Evolutionary conservation across 768 basidiomycete genomes (phyloP).

Genomic region (Infundibulicybe gibba): DNA sequence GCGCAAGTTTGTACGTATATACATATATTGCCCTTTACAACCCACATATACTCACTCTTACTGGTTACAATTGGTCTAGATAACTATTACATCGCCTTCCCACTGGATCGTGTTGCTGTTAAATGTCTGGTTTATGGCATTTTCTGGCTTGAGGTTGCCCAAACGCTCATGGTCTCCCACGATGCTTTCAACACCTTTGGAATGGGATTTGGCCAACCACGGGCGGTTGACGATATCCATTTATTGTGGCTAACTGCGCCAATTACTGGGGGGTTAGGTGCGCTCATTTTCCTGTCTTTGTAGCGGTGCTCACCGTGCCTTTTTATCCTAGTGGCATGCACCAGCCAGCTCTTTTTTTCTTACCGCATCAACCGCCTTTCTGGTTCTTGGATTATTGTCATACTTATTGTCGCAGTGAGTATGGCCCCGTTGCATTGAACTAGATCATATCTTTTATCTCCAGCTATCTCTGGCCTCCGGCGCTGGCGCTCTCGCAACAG

Average conservation of each 20-base stretch:
- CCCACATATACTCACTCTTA: background rate
- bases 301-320: too few relatives aligned
- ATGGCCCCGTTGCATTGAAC: background rate
- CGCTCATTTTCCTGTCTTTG: background rate
- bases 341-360: background rate
- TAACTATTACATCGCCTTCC: constrained; percentile 27
- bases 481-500: background rate
- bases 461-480: background rate
- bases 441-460: background rate
- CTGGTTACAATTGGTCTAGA: constrained; percentile 10
- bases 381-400: background rate
- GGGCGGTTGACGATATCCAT: constrained; percentile 17
- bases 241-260: constrained; percentile 22
- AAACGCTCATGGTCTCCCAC: constrained; percentile 19
- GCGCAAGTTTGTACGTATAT: constrained; percentile 25
- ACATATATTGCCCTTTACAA: background rate
- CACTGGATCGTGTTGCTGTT: constrained; percentile 16
- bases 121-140: constrained; percentile 23
- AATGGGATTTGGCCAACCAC: constrained; percentile 19
- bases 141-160: constrained; percentile 22
- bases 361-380: background rate
- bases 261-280: constrained; percentile 24
- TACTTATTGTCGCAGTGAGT: background rate
- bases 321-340: background rate
- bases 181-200: constrained; percentile 24